Conservation (phyloP, 2,329 filamentous ascomycete species). For the Biscogniauxia sp. region DNA sequence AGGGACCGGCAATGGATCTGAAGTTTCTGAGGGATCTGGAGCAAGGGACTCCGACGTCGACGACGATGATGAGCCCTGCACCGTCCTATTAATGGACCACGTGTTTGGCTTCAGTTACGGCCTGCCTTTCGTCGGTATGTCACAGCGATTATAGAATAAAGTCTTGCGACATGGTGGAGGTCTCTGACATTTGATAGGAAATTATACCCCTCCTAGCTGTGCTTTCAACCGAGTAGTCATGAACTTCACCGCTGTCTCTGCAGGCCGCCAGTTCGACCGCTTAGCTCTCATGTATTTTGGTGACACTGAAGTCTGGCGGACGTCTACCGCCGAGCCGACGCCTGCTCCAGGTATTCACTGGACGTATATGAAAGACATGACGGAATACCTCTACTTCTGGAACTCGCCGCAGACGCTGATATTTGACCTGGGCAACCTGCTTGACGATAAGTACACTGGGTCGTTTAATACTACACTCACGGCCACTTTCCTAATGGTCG, state of each 20-base stretch:
- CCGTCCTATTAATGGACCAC: conserved; percentile 20
- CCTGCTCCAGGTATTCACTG: conserved; percentile 62
- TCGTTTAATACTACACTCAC: conserved; percentile 72
- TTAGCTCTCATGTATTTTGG: conserved; percentile 62
- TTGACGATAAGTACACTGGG: conserved; percentile 70
- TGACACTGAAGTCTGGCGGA: conserved; percentile 75
- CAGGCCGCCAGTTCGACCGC: conserved; percentile 63
- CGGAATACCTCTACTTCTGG: conserved; percentile 67
- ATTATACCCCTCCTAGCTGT: conserved; percentile 59
- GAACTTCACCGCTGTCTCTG: conserved; percentile 63
- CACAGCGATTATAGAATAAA: not conserved
- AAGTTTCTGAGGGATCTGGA: not conserved
- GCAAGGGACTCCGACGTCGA: not conserved
- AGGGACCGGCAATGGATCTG: conserved; percentile 4
- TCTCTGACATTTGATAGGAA: conserved; percentile 36
- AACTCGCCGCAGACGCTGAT: conserved; percentile 68
- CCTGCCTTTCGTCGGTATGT: conserved; percentile 23
- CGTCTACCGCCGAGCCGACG: conserved; percentile 78
- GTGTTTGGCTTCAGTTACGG: conserved; percentile 25
- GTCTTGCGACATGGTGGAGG: not conserved
- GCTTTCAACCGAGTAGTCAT: conserved; percentile 62
- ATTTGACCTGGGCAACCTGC: conserved; percentile 74
- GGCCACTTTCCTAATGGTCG: conserved; percentile 64
- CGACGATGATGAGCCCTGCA: conserved; percentile 2
- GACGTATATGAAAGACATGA: conserved; percentile 79